phyloP scores from a whole-genome alignment of 2,329 filamentous ascomycete species.

The Pseudocercospora eumusae region DNA sequence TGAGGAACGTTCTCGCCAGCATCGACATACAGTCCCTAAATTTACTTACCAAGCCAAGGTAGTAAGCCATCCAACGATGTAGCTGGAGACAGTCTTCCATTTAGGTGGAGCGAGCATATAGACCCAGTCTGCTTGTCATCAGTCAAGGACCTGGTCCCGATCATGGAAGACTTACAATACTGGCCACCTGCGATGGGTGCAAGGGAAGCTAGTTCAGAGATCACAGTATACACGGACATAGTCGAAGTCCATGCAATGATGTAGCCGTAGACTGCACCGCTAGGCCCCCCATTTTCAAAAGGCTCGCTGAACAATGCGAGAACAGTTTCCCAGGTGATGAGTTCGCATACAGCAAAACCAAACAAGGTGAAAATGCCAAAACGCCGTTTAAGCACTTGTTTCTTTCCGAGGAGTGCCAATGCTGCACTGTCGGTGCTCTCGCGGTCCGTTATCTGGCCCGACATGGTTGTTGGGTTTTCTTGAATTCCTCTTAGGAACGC shows the following conservation, averaged over 20 bases:
- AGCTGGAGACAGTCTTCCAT: constrained; percentile 47
- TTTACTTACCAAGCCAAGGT: constrained; percentile 41
- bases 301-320: constrained; percentile 48
- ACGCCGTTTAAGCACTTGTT: constrained; percentile 48
- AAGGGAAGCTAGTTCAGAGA: constrained; percentile 52
- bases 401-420: constrained; percentile 49
- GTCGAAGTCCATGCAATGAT: constrained; percentile 55
- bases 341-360: constrained; percentile 49
- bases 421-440: constrained; percentile 40
- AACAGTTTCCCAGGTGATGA: constrained; percentile 52
- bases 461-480: constrained; percentile 21
- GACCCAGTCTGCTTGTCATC: constrained; percentile 49
- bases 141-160: not conserved
- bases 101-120: constrained; percentile 48
- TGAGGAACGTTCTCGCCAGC: too few species aligned
- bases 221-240: constrained; percentile 50
- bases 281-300: constrained; percentile 50
- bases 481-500: not conserved
- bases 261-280: constrained; percentile 55
- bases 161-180: constrained; percentile 31
- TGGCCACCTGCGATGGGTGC: constrained; percentile 50
- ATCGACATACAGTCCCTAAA: too few species aligned
- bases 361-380: constrained; percentile 49
- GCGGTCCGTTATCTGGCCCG: constrained; percentile 16
- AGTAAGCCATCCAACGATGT: constrained; percentile 49